These are phyloP conservation scores for Phoma sp. DNA, from an alignment of 2,329 filamentous ascomycete species.

Conservation along the genomic window DNA sequence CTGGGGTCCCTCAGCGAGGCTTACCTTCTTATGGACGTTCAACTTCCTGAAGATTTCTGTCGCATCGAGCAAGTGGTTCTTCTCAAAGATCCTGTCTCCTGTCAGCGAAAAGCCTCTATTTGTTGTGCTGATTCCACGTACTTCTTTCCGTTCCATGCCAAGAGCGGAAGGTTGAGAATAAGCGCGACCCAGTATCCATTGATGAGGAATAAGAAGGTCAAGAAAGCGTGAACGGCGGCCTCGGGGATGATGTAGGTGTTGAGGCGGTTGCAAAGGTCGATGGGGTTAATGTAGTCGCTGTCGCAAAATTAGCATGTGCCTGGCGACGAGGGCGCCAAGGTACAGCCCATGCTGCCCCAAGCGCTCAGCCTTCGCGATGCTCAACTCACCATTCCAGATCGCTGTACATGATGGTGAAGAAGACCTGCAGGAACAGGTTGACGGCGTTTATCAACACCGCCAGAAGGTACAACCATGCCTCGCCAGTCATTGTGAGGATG, in stretches of 20 bases:
- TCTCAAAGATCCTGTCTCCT: slow-evolving; percentile 81
- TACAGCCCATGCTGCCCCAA: not conserved
- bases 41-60: slow-evolving; percentile 99
- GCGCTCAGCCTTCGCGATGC: not conserved
- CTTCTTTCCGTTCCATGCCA: slow-evolving; percentile 98
- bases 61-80: slow-evolving; percentile 94
- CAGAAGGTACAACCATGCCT: slow-evolving; percentile 97
- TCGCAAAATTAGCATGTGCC: slow-evolving; percentile 41
- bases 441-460: slow-evolving; percentile 99
- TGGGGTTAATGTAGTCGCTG: slow-evolving; percentile 99
- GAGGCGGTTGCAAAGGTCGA: slow-evolving; percentile 99
- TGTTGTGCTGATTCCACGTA: slow-evolving; percentile 57
- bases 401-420: slow-evolving; percentile 99
- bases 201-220: slow-evolving; percentile 95
- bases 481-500: slow-evolving; percentile 79
- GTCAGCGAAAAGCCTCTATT: slow-evolving; percentile 41
- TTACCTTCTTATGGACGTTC: slow-evolving; percentile 97
- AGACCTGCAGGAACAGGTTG: slow-evolving; percentile 99
- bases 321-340: not conserved
- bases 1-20: slow-evolving; percentile 1
- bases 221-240: slow-evolving; percentile 93
- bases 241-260: slow-evolving; percentile 99
- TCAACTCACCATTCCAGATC: slow-evolving; percentile 92
- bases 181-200: slow-evolving; percentile 98
- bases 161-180: slow-evolving; percentile 86